Base-by-base conservation (phyloP, 257 asterid species). In the Thymus quinquecostatus region DNA sequence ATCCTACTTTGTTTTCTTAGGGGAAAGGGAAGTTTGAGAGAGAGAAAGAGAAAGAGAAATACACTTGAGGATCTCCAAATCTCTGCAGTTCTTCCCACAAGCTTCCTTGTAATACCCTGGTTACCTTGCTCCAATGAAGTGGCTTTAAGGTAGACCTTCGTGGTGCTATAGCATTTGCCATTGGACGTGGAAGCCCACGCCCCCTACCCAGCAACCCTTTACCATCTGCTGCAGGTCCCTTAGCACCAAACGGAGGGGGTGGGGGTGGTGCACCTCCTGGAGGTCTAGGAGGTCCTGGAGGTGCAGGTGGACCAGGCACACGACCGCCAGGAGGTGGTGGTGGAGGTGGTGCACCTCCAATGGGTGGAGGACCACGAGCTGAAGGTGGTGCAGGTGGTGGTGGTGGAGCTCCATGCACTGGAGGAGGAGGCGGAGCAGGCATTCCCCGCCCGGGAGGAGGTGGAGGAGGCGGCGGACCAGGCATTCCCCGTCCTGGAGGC, bases 31-130 rank as follows among this genome's bases (percentile, higher is more conserved):
- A 58, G 7, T 45, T 8, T 7, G 45, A 47, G 14, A 71, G 70
- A 71, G 71, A 13, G 34, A 48, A 43, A 75, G 70, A 80, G 82
- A 79, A 66, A 75, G 82, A 76, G 67, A 74, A 70, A 60, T 92
- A 95, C 99, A 78, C 75, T 85, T 88, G 97, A 83, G 96, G 88
- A 36, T 90, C 99, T 64, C 96, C 98, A 14, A 76, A 79, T 78
- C 89, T 90, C 86, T 92, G 97, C 80, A 95, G 80, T 83, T 95
- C 99, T 66, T 90, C 99, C 99, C 99, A 95, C 81, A 95, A 84
- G 87, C 99, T 95, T 78, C 99, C 99, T 80, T 95, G 97, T 70
- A 95, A 32, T 82, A 89, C 96, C 82, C 97, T 87, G 14, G 99
- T 88, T 77, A 95, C 96, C 85, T 95, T 95, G 83, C 97, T 95